Evolutionary conservation across 2,329 filamentous ascomycete species (phyloP).

Genomic region (Zymoseptoria pseudotritici): DNA sequence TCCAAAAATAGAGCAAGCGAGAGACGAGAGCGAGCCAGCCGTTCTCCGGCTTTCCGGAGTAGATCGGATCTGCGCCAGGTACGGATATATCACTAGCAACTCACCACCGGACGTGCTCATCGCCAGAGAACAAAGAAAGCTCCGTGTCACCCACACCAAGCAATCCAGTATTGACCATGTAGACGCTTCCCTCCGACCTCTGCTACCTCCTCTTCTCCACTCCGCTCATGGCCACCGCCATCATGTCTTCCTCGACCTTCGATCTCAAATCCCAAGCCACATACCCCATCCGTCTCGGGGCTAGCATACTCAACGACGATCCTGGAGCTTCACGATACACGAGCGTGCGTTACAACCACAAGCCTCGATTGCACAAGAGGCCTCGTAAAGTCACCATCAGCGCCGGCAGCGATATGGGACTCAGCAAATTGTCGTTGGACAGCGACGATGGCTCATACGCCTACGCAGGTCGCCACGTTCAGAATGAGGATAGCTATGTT

Average conservation of each 20-base stretch:
- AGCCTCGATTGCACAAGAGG: conserved; percentile 30
- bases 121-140: neutral
- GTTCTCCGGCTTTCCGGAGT: neutral
- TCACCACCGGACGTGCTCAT: neutral
- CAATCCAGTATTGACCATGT: neutral
- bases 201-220: neutral
- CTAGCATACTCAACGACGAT: conserved; percentile 19
- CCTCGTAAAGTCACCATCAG: conserved; percentile 17
- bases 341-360: conserved; percentile 38
- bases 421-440: conserved; percentile 16
- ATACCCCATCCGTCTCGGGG: conserved; percentile 24
- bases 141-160: neutral
- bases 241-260: conserved; percentile 13
- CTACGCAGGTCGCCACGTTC: conserved; percentile 34
- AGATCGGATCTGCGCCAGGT: neutral
- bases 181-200: neutral
- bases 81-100: neutral
- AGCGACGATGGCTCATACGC: conserved; percentile 28
- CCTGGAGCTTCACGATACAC: conserved; percentile 11
- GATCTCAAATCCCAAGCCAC: conserved; percentile 22
- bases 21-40: no score
- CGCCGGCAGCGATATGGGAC: conserved; percentile 16
- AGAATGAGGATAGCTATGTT: conserved; percentile 65
- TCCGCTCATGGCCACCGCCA: conserved; percentile 17
- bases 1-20: neutral